Evolutionary conservation across 2,329 filamentous ascomycete genomes (phyloP), one percentile per base, ranked within the genome.

Genomic region (Polytolypa hystricis): DNA sequence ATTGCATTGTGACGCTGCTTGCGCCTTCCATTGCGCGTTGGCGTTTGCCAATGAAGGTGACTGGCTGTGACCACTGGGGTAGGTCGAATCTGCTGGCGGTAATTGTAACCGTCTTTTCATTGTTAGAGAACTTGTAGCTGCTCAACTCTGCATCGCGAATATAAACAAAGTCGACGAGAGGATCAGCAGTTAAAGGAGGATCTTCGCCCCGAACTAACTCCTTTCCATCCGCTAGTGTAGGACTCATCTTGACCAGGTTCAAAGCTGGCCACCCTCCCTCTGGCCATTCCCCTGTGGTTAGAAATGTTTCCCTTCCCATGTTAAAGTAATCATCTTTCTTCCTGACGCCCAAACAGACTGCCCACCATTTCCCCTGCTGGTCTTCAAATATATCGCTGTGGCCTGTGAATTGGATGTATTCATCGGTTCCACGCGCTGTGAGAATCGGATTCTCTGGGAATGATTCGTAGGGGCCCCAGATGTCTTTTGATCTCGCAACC

Each of bases 401-500:
- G 4, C 49, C 47, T 7, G 41, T 47, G 21, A 42, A 41, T 26
- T 48, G 48, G 8, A 51, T 40, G 21, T 51, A 50, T 18, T 49
- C 48, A 8, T 44, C 29, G 4, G 48, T 45, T 19, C 26, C 41
- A 25, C 39, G 29, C 17, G 68, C 64, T 0, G 69, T 68, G 3
- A 72, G 47, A 1, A 70, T 56, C 0, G 69, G 69, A 41, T 72
- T 70, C 0, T 45, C 34, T 0, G 58, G 54, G 28, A 61, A 58
- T 1, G 55, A 45, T 37, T 66, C 62, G 33, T 67, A 71, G 0
- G 68, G 68, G 1, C 67, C 69, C 9, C 45, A 73, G 39, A 70
- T 49, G 17, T 41, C 53, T 37, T 47, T 57, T 0, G 66, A 64
- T 4, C 67, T 58, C 2, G 66, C 66, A 50, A 69, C 65, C 0